phyloP scores from a whole-genome alignment of 2,329 filamentous ascomycete species.

The Phialophora chinensis region DNA sequence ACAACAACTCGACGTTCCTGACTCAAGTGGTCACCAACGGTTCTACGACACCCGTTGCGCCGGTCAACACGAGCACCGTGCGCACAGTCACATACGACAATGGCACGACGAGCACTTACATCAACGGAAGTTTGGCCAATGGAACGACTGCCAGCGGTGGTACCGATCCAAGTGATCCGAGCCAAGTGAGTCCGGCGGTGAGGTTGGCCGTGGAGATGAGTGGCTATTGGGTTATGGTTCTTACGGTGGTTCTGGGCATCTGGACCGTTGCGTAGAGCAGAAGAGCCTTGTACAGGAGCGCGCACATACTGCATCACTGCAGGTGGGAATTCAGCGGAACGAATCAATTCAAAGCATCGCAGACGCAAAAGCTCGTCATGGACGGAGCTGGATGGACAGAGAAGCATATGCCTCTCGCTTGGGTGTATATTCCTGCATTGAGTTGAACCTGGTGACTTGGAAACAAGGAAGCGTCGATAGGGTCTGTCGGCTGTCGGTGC shows the following conservation, averaged over 20 bases:
- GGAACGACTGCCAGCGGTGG: constrained; percentile 49
- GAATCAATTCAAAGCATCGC: no score
- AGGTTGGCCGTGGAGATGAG: constrained; percentile 42
- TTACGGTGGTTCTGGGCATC: constrained; percentile 42
- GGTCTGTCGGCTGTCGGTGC: no score
- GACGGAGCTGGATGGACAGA: background rate
- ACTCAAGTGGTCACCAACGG: constrained; percentile 51
- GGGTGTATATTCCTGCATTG: background rate
- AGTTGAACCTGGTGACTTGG: background rate
- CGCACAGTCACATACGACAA: constrained; percentile 49
- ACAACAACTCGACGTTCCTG: constrained; percentile 52
- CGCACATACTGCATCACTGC: background rate
- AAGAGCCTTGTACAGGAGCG: background rate
- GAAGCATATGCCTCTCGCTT: background rate
- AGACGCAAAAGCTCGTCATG: no score
- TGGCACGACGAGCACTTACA: constrained; percentile 52
- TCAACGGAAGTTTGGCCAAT: constrained; percentile 56
- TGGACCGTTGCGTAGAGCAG: constrained; percentile 28
- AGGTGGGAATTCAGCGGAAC: background rate
- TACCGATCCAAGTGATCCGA: constrained; percentile 41
- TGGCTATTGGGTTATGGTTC: constrained; percentile 52
- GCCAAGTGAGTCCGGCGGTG: constrained; percentile 34
- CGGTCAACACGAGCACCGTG: constrained; percentile 48
- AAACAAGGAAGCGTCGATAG: background rate
- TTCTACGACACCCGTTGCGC: constrained; percentile 42